Evolutionary conservation across 345 rosid species (phyloP), one percentile per base, ranked within the genome.

Genomic region (Geranium brycei): DNA sequence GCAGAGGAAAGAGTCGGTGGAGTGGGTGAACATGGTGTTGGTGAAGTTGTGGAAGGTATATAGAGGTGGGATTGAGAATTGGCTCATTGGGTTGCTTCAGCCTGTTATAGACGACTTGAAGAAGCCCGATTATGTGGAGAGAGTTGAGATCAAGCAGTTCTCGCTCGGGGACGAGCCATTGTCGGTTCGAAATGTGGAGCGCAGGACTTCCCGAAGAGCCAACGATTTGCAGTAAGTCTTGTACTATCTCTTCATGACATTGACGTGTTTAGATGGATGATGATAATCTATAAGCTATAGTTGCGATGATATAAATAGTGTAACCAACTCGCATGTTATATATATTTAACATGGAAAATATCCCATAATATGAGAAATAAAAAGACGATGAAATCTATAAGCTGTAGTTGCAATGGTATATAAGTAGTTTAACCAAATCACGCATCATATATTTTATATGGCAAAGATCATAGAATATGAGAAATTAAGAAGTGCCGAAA

Each of bases 1-100:
- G 90, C 91, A 80, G 69, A 85, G 99, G 82, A 93, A 93, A 68
- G 99, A 93, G 71, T 93, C 97, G 0, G 99, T 93, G 59, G 99
- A 93, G 75, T 93, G 99, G 99, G 99, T 93, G 51, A 93, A 93
- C 66, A 93, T 93, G 97, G 99, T 93, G 64, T 40, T 93, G 89
- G 97, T 88, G 51, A 93, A 93, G 81, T 66, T 90, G 47, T 88
- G 97, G 99, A 93, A 90, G 79, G 99, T 93, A 18, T 88, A 93
- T 63, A 86, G 97, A 76, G 89, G 79, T 68, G 96, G 84, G 55
- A 73, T 93, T 66, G 99, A 90, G 84, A 84, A 93, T 77, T 93
- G 99, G 97, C 55, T 93, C 5, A 75, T 82, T 56, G 99, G 99
- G 53, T 72, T 82, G 78, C 78, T 93, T 77, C 99, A 93, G 78